Evolutionary conservation across 2,329 filamentous ascomycete genomes (phyloP).

Genomic region (Alternaria postmessia): DNA sequence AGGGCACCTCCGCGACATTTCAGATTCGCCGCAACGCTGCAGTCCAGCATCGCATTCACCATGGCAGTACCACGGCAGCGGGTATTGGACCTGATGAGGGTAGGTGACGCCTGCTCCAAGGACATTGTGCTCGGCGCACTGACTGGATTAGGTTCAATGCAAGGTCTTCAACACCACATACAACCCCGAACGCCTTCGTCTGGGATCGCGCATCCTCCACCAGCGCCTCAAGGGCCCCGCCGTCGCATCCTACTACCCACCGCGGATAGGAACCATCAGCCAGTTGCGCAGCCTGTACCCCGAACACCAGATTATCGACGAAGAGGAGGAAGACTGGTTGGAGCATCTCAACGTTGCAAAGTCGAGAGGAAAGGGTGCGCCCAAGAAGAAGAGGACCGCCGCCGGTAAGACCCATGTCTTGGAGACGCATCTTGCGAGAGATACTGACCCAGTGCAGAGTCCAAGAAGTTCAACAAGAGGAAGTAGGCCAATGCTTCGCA

Average conservation of each 20-base stretch:
- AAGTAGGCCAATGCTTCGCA: constrained; percentile 35
- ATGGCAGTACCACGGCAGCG: constrained; percentile 64
- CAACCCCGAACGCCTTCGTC: constrained; percentile 82
- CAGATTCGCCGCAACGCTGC: constrained; percentile 21
- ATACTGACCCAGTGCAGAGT: constrained; percentile 44
- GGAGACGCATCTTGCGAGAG: background rate
- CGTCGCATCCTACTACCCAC: constrained; percentile 88
- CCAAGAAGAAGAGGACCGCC: constrained; percentile 83
- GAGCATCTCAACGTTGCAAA: constrained; percentile 66
- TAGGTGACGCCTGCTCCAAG: constrained; percentile 45
- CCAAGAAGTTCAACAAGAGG: constrained; percentile 59
- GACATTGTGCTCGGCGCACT: background rate
- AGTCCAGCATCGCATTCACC: constrained; percentile 7
- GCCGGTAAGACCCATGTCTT: constrained; percentile 50
- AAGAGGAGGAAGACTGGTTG: constrained; percentile 79
- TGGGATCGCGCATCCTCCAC: constrained; percentile 91
- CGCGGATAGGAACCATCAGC: constrained; percentile 72
- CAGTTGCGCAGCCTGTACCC: constrained; percentile 77
- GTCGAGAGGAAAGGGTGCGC: constrained; percentile 80
- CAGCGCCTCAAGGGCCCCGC: constrained; percentile 86
- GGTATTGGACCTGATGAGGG: constrained; percentile 79
- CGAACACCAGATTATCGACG: constrained; percentile 73
- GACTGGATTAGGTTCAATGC: constrained; percentile 75
- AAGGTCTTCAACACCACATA: constrained; percentile 89
- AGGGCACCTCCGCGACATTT: constrained; percentile 23